phyloP scores from a whole-genome alignment of 2,329 filamentous ascomycete genomes.

The Monosporascus sp. region DNA sequence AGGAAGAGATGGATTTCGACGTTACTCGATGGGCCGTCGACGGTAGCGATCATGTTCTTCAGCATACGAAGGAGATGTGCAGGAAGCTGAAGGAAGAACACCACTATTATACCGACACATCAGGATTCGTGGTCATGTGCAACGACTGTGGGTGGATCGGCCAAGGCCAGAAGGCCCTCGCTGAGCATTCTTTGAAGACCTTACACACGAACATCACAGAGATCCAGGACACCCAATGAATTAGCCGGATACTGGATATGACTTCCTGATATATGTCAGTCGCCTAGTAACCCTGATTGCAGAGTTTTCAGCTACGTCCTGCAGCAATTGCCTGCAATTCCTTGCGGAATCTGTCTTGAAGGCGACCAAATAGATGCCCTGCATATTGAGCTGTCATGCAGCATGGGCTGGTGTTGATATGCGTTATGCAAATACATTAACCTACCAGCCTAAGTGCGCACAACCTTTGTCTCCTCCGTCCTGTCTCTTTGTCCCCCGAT shows the following conservation, averaged over 20 bases:
- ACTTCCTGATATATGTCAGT: background rate
- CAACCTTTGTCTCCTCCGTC: too few relatives aligned
- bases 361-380: too few relatives aligned
- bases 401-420: too few relatives aligned
- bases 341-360: too few relatives aligned
- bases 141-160: slow-evolving; percentile 66
- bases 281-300: too few relatives aligned
- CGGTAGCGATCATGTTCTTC: slow-evolving; percentile 61
- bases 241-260: background rate
- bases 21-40: slow-evolving; percentile 51
- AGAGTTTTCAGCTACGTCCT: too few relatives aligned
- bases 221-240: slow-evolving; percentile 26
- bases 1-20: slow-evolving; percentile 65
- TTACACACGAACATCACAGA: slow-evolving; percentile 56
- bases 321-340: too few relatives aligned
- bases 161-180: slow-evolving; percentile 58
- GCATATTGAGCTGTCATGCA: too few relatives aligned
- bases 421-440: too few relatives aligned
- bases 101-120: slow-evolving; percentile 87
- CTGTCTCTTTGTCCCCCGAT: too few relatives aligned
- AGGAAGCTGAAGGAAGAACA: slow-evolving; percentile 58
- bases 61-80: slow-evolving; percentile 60
- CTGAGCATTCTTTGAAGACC: slow-evolving; percentile 56
- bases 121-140: slow-evolving; percentile 72
- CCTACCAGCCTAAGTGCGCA: too few relatives aligned